Evolutionary conservation across 305 asterid species (phyloP).

Genomic region (Solanum hybrid): DNA sequence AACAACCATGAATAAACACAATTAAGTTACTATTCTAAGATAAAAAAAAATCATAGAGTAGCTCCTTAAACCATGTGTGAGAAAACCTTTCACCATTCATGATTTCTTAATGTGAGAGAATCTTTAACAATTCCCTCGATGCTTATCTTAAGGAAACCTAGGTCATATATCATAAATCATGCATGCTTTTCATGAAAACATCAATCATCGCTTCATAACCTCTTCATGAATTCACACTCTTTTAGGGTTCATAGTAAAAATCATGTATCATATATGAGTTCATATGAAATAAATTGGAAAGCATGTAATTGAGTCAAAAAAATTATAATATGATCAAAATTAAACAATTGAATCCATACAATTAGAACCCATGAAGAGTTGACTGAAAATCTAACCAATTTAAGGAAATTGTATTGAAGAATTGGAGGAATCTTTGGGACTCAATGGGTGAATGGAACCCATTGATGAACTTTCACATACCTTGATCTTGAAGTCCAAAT

Average conservation of each 20-base stretch:
- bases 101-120: neutral
- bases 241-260: neutral
- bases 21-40: neutral
- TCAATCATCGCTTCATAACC: neutral
- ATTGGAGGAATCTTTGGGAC: neutral
- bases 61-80: neutral
- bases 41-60: neutral
- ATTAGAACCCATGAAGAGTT: neutral
- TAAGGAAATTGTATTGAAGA: neutral
- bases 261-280: neutral
- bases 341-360: neutral
- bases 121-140: neutral
- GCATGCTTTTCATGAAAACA: neutral
- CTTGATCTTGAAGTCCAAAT: neutral
- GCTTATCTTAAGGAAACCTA: neutral
- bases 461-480: neutral
- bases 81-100: neutral
- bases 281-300: neutral
- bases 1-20: neutral
- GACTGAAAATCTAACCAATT: neutral
- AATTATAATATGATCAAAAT: neutral
- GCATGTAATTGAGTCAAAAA: neutral
- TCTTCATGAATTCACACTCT: neutral
- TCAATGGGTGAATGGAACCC: neutral
- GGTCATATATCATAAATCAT: neutral